phyloP scores from a whole-genome alignment of 768 basidiomycete genomes.

The Boletus subcaerulescens region DNA sequence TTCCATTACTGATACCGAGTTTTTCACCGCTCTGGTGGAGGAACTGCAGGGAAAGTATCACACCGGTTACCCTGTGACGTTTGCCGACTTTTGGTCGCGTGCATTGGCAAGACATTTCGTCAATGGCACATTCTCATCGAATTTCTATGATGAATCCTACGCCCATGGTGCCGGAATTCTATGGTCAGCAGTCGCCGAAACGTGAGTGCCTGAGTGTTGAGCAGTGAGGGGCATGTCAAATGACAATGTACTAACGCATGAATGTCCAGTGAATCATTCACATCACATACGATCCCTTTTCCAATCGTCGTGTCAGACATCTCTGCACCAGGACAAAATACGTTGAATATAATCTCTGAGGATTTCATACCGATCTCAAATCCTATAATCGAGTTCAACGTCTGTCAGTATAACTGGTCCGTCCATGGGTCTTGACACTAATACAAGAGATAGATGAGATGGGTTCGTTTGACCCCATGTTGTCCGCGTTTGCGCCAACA shows the following conservation, averaged over 20 bases:
- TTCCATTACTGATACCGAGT: conserved; percentile 11
- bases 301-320: conserved; percentile 37
- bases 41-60: conserved; percentile 32
- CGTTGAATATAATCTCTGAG: conserved; percentile 17
- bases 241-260: neutral
- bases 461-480: conserved; percentile 41
- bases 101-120: conserved; percentile 36
- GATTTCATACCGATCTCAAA: conserved; percentile 30
- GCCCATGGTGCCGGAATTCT: conserved; percentile 35
- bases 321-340: conserved; percentile 24
- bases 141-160: conserved; percentile 28
- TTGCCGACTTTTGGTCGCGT: conserved; percentile 29
- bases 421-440: neutral
- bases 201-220: conserved; percentile 28
- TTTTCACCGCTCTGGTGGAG: conserved; percentile 16
- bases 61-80: conserved; percentile 31
- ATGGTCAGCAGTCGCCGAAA: conserved; percentile 33
- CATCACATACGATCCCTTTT: conserved; percentile 35
- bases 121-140: conserved; percentile 35
- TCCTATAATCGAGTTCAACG: conserved; percentile 36
- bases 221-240: too few relatives aligned
- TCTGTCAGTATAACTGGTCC: conserved; percentile 20
- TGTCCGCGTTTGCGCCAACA: conserved; percentile 45
- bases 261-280: conserved; percentile 31
- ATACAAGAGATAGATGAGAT: conserved; percentile 32